These are phyloP conservation scores for Debaryomyces maramus DNA, from an alignment of 805 yeast genomes.

Conservation along the genomic window DNA sequence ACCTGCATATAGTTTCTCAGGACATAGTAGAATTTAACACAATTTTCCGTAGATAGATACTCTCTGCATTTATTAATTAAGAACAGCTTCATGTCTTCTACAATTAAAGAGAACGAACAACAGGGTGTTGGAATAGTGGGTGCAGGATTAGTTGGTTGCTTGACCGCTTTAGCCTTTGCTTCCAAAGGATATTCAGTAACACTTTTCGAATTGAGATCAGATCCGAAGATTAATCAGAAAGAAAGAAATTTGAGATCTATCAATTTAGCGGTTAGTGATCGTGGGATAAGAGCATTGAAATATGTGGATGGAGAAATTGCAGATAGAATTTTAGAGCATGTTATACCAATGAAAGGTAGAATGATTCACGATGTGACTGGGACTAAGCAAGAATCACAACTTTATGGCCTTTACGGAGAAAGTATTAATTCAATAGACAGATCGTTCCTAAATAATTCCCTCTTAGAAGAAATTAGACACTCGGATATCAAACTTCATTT, in stretches of 20 bases:
- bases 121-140: conserved; percentile 63
- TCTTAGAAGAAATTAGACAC: conserved; percentile 61
- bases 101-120: not conserved
- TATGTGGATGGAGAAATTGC: conserved; percentile 63
- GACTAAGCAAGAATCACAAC: conserved; percentile 56
- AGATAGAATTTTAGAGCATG: conserved; percentile 50
- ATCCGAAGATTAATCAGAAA: conserved; percentile 49
- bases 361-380: conserved; percentile 81
- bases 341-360: conserved; percentile 85
- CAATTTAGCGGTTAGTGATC: conserved; percentile 81
- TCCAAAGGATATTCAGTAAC: conserved; percentile 71
- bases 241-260: conserved; percentile 61
- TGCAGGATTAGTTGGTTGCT: conserved; percentile 87
- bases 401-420: conserved; percentile 81
- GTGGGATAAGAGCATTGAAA: conserved; percentile 74
- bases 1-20: conserved; percentile 5
- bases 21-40: not conserved
- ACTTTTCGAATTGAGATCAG: conserved; percentile 68
- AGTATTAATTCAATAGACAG: conserved; percentile 85
- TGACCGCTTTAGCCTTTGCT: conserved; percentile 78
- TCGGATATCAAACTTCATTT: conserved; percentile 49
- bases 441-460: conserved; percentile 58
- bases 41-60: not conserved
- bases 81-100: not conserved
- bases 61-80: not conserved